Evolutionary conservation across 2,329 filamentous ascomycete genomes (phyloP).

Genomic region (Aspergillus pseudotamarii): DNA sequence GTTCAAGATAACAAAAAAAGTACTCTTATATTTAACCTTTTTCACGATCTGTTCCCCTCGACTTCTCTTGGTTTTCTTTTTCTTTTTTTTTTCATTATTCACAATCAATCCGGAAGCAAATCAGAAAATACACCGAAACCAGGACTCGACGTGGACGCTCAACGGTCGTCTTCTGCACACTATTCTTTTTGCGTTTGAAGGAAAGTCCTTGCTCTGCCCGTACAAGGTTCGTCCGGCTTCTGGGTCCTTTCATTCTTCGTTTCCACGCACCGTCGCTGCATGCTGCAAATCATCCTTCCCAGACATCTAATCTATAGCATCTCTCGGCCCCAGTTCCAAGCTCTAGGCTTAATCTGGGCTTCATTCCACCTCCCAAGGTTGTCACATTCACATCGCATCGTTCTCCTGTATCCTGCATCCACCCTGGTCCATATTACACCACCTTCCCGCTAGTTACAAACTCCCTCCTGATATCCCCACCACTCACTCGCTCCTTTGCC

Average conservation of each 20-base stretch:
- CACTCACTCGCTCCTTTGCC: conserved; percentile 22
- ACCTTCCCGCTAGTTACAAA: conserved; percentile 41
- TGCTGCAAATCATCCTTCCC: conserved; percentile 27
- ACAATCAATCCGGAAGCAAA: neutral
- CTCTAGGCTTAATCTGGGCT: conserved; percentile 16
- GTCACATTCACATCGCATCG: conserved; percentile 25
- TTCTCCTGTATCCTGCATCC: conserved; percentile 38
- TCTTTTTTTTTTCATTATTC: conserved; percentile 8
- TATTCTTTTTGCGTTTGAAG: conserved; percentile 2
- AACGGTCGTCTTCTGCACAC: neutral
- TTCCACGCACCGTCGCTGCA: conserved; percentile 20
- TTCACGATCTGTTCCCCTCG: neutral
- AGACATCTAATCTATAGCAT: conserved; percentile 19
- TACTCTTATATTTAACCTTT: neutral
- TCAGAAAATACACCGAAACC: neutral
- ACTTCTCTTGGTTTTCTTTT: conserved; percentile 5
- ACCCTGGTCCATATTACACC: conserved; percentile 43
- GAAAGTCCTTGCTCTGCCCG: neutral
- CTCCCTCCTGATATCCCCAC: conserved; percentile 35
- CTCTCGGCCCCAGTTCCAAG: conserved; percentile 8
- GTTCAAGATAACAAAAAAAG: neutral
- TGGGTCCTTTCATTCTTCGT: conserved; percentile 10
- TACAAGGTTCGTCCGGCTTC: conserved; percentile 5
- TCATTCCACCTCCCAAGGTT: conserved; percentile 15
- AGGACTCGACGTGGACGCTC: neutral